Evolutionary conservation across 2,329 filamentous ascomycete species (phyloP).

Genomic region (Aspergillus sp.): DNA sequence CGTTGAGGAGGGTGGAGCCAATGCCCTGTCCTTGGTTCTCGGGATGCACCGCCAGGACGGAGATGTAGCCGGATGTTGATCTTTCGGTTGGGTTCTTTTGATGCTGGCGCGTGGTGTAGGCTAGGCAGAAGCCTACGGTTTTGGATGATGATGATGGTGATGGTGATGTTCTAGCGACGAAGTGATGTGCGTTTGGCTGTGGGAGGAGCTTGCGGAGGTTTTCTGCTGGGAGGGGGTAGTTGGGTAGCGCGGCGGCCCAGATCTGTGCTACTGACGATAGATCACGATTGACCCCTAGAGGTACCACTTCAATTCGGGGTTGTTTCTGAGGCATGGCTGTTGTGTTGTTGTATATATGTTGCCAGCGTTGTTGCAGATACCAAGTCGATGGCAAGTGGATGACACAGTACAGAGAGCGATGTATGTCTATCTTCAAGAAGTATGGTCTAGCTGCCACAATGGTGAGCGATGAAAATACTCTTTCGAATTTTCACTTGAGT

Average conservation of each 20-base stretch:
- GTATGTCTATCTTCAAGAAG: not conserved
- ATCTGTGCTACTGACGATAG: conserved; percentile 28
- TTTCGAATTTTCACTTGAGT: too few relatives aligned
- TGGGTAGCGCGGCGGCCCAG: conserved; percentile 40
- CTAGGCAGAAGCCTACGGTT: conserved; percentile 40
- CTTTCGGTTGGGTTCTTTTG: conserved; percentile 4
- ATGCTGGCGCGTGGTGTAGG: conserved; percentile 29
- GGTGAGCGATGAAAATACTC: too few relatives aligned
- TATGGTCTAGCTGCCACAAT: too few relatives aligned
- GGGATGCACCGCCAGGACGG: conserved; percentile 39
- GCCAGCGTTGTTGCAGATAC: too few relatives aligned
- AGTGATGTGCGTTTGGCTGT: conserved; percentile 31
- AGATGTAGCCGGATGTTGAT: conserved; percentile 30
- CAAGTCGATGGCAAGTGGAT: too few relatives aligned
- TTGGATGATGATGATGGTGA: conserved; percentile 4
- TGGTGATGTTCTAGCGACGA: conserved; percentile 29
- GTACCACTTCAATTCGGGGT: conserved; percentile 4
- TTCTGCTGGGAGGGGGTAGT: conserved; percentile 32
- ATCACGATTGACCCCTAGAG: conserved; percentile 26
- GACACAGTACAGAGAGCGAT: too few relatives aligned
- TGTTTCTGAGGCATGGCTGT: not conserved
- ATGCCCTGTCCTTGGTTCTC: conserved; percentile 37
- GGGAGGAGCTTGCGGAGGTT: conserved; percentile 29
- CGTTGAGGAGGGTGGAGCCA: conserved; percentile 37
- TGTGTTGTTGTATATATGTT: not conserved